Evolutionary conservation across 73 alveolate species (phyloP).

Genomic region (Paramecium pentaurelia): DNA sequence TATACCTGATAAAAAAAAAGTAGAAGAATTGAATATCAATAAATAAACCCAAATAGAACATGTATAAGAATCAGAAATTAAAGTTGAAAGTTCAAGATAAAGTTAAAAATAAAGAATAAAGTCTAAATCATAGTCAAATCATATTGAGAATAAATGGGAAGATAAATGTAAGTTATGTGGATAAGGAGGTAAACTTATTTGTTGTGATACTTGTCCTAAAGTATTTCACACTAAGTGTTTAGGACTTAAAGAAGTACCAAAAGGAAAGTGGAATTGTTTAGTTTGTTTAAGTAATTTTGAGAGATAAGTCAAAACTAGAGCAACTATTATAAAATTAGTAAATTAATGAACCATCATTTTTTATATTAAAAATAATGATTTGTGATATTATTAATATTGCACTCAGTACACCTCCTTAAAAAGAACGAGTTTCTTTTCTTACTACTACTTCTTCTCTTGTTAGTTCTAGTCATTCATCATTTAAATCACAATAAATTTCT

Average conservation of each 20-base stretch:
- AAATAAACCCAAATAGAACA: background rate
- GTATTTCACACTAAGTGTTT: conserved; percentile 51
- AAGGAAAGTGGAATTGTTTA: conserved; percentile 47
- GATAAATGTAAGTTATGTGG: conserved; percentile 44
- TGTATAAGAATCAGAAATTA: background rate
- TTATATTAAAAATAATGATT: background rate
- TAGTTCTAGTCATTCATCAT: background rate
- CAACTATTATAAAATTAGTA: background rate
- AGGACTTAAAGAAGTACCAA: conserved; percentile 22
- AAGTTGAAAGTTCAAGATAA: background rate
- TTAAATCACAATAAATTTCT: background rate
- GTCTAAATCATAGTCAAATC: background rate
- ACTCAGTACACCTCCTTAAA: background rate
- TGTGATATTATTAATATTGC: background rate
- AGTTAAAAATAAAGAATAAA: background rate
- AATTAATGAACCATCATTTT: conserved; percentile 15
- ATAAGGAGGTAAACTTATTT: conserved; percentile 43
- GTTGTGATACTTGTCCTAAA: conserved; percentile 59
- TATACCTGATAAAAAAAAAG: background rate
- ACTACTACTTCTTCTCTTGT: background rate
- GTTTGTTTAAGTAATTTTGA: background rate
- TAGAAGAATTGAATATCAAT: background rate
- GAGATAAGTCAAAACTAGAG: conserved; percentile 27
- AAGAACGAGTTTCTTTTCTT: background rate
- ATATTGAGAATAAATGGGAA: conserved; percentile 14